Evolutionary conservation across 225 moss, liverwort and hornwort species (phyloP).

Genomic region (Marchantia polymorpha): DNA sequence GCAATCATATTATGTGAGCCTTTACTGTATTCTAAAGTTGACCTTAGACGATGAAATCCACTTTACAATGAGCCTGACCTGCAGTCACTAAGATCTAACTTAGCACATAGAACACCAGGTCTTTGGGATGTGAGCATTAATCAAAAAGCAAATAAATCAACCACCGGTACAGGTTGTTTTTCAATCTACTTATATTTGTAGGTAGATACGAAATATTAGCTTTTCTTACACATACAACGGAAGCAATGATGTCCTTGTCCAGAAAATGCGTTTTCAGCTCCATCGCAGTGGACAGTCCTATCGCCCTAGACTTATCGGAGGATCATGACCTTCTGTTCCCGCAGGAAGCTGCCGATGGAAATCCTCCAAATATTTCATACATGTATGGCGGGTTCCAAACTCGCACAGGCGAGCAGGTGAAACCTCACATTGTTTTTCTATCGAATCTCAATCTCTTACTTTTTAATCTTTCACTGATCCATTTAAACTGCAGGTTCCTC

Average conservation of each 20-base stretch:
- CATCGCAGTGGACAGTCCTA: not conserved
- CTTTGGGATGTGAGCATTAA: no score
- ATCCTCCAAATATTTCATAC: conserved; percentile 50
- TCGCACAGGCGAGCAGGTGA: conserved; percentile 84
- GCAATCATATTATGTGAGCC: not conserved
- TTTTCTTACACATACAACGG: not conserved
- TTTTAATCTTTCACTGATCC: no score
- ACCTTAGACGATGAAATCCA: no score
- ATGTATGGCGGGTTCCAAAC: conserved; percentile 93
- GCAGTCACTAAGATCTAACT: no score
- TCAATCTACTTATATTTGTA: no score
- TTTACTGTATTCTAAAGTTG: no score
- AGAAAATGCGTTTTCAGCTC: not conserved
- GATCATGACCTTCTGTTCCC: not conserved
- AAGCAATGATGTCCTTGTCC: not conserved
- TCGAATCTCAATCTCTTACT: not conserved
- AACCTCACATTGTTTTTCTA: not conserved
- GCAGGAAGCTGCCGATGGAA: conserved; percentile 55
- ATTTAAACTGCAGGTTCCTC: no score
- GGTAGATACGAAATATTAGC: not conserved
- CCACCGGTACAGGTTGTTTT: no score
- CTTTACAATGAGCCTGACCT: no score
- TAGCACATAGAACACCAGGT: no score
- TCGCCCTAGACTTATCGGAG: not conserved
- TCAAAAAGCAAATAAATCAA: no score